These are phyloP conservation scores for Hypomontagnella submonticulosa DNA, from an alignment of 495 filamentous ascomycete genomes.

Conservation along the genomic window DNA sequence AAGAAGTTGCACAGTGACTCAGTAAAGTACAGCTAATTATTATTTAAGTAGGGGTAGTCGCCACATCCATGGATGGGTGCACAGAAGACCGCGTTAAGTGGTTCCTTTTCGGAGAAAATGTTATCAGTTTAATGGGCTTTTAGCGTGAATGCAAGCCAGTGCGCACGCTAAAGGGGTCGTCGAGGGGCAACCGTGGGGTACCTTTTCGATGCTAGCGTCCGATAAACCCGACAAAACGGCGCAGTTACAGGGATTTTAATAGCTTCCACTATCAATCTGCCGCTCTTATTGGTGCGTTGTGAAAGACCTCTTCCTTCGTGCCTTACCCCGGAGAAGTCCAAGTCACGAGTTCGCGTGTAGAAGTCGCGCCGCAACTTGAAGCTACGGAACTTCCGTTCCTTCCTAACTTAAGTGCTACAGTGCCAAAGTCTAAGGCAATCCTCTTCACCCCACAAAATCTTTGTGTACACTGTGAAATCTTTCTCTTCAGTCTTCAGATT, in stretches of 20 bases:
- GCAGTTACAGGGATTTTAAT: conserved; percentile 26
- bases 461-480: background rate
- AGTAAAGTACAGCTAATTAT: background rate
- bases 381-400: background rate
- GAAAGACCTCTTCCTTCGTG: background rate
- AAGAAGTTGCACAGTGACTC: conserved; percentile 8
- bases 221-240: background rate
- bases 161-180: background rate
- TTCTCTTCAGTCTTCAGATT: conserved; percentile 3
- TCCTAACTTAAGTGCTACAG: background rate
- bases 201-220: conserved; percentile 9
- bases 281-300: conserved; percentile 15
- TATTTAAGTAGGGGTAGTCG: no score
- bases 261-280: background rate
- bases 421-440: no score
- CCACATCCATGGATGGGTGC: background rate
- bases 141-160: conserved; percentile 12
- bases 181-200: conserved; percentile 22
- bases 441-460: conserved; percentile 14
- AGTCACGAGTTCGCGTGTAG: conserved; percentile 41
- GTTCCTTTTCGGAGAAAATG: conserved; percentile 26
- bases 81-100: conserved; percentile 35
- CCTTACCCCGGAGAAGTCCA: conserved; percentile 22
- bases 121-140: conserved; percentile 40
- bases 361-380: conserved; percentile 26